A percentile compares a stretch with the other conserved stretches of the same genome.
phyloP scores from a whole-genome alignment of 768 basidiomycete species.

The Mycena latifolia region DNA sequence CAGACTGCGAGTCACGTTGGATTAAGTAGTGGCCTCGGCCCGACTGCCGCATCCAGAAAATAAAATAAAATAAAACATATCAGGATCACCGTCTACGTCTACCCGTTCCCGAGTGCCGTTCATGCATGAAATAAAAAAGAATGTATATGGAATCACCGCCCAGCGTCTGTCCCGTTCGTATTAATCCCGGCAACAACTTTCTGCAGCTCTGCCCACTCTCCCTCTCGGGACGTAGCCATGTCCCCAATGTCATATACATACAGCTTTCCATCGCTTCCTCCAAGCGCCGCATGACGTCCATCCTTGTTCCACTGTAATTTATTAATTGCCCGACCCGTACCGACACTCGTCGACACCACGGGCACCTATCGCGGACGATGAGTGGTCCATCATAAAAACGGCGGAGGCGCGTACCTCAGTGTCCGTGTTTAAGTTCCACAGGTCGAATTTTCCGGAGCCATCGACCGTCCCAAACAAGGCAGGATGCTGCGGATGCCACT shows the following conservation, averaged over 20 bases:
- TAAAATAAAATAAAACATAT: neutral
- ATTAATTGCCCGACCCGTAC: conserved; percentile 88
- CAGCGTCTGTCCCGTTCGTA: conserved; percentile 52
- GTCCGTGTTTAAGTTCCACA: conserved; percentile 98
- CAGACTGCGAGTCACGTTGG: no score
- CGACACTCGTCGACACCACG: conserved; percentile 86
- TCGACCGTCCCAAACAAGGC: conserved; percentile 95
- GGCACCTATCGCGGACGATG: conserved; percentile 74
- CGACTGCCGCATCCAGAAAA: neutral
- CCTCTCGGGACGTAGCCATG: conserved; percentile 87
- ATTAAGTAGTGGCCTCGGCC: neutral
- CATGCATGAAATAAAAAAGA: no score
- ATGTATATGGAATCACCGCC: conserved; percentile 20
- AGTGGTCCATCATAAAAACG: conserved; percentile 17
- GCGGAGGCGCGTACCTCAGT: conserved; percentile 79
- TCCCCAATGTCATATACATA: conserved; percentile 98
- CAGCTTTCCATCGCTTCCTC: conserved; percentile 91
- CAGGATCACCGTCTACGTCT: no score
- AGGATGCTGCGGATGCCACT: conserved; percentile 97
- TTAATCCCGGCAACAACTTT: conserved; percentile 84
- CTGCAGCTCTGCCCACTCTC: conserved; percentile 95
- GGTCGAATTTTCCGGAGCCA: conserved; percentile 94
- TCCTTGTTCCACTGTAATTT: conserved; percentile 98
- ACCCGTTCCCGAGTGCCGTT: no score
- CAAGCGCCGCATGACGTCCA: conserved; percentile 89